These are phyloP conservation scores for Aspergillus neotritici DNA, from an alignment of 2,329 filamentous ascomycete species.

Conservation along the genomic window DNA sequence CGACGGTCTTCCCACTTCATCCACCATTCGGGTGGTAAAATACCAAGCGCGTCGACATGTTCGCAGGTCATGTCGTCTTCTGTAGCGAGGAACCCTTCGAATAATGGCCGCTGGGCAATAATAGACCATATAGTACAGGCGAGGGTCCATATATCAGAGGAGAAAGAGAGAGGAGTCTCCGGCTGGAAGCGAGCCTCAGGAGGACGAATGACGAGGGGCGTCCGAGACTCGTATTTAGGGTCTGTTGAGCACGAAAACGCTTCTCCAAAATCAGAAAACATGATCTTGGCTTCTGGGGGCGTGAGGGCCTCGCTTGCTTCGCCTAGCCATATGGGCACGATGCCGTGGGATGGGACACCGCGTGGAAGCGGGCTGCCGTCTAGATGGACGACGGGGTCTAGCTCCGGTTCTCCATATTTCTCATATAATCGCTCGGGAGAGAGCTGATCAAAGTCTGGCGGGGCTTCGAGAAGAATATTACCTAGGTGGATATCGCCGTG, in stretches of 20 bases:
- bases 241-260: constrained; percentile 27
- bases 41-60: constrained; percentile 29
- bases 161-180: constrained; percentile 27
- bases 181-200: constrained; percentile 37
- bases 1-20: constrained; percentile 21
- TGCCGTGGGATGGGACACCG: constrained; percentile 26
- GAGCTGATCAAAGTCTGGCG: constrained; percentile 15
- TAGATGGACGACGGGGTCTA: constrained; percentile 15
- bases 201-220: constrained; percentile 26
- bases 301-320: constrained; percentile 26
- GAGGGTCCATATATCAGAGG: constrained; percentile 40
- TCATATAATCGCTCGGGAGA: constrained; percentile 16
- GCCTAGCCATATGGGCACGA: constrained; percentile 34
- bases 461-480: constrained; percentile 28
- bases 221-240: constrained; percentile 22
- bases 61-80: constrained; percentile 27
- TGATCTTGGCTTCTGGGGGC: constrained; percentile 22
- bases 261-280: constrained; percentile 35
- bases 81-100: constrained; percentile 23
- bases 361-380: constrained; percentile 19
- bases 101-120: constrained; percentile 26
- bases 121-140: constrained; percentile 35
- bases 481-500: constrained; percentile 35
- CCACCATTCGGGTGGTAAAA: constrained; percentile 26
- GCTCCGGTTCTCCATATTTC: constrained; percentile 17